Evolutionary conservation across 257 asterid genomes (phyloP), one percentile per base, ranked within the genome.

Genomic region (Ophiorrhiza pumila): DNA sequence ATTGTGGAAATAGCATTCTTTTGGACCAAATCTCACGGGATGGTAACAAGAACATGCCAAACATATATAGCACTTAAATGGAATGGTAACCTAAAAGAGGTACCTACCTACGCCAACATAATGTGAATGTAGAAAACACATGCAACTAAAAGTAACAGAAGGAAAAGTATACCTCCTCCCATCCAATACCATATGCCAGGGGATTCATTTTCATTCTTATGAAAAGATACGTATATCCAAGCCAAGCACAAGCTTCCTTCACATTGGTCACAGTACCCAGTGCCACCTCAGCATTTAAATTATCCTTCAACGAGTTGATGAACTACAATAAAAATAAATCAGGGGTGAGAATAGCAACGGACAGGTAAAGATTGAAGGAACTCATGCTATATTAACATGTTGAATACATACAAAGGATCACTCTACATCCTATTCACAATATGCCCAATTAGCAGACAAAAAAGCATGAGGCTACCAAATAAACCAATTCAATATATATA

Each of bases 181-280:
- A 94, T 77, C 97, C 97, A 71, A 94, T 89, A 61, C 99, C 99
- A 79, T 94, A 94, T 43, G 97, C 97, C 88, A 94, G 82, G 63
- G 99, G 99, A 81, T 94, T 94, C 93, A 87, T 90, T 85, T 85
- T 94, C 99, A 94, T 94, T 85, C 99, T 87, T 81, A 91, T 94
- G 81, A 90, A 90, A 74, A 94, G 99, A 81, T 94, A 94, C 41
- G 99, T 94, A 75, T 94, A 94, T 46, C 99, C 97, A 68, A 94
- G 93, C 99, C 99, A 94, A 66, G 98, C 97, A 86, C 99, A 94
- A 78, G 99, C 99, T 85, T 94, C 99, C 90, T 94, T 94, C 55
- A 94, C 96, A 83, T 94, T 94, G 74, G 99, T 91, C 80, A 94
- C 98, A 61, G 99, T 94, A 73, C 99, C 99, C 77, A 91, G 85